phyloP scores from a whole-genome alignment of 208 protist species.

The Spongospora subterranea region DNA sequence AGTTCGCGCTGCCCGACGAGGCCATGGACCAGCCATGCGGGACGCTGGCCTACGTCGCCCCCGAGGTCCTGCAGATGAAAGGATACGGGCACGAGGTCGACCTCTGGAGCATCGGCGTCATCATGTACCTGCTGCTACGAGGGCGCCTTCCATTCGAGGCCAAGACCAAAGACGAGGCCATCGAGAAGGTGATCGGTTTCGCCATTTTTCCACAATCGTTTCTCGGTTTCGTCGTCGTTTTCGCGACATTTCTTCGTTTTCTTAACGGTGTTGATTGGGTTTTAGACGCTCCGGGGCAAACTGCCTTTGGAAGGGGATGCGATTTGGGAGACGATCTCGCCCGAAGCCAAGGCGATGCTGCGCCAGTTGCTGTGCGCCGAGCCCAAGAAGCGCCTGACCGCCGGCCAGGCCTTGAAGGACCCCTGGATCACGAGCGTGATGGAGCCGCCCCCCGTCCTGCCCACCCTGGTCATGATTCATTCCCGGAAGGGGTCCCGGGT shows the following conservation, averaged over 20 bases:
- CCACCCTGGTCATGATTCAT: too few species aligned
- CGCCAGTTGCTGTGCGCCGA: slow-evolving; percentile 41
- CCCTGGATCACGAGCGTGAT: slow-evolving; percentile 26
- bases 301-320: slow-evolving; percentile 41
- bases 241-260: not conserved
- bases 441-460: too few species aligned
- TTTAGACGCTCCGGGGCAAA: not conserved
- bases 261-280: not conserved
- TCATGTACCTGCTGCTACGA: slow-evolving; percentile 61
- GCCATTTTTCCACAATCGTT: not conserved
- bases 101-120: slow-evolving; percentile 62
- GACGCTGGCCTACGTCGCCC: slow-evolving; percentile 63
- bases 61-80: slow-evolving; percentile 58
- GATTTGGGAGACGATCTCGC: slow-evolving; percentile 48
- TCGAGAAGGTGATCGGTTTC: slow-evolving; percentile 22
- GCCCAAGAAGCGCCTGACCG: slow-evolving; percentile 56
- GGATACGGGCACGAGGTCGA: slow-evolving; percentile 60
- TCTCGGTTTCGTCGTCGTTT: not conserved
- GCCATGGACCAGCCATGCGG: slow-evolving; percentile 61
- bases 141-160: slow-evolving; percentile 57
- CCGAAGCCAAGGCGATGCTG: slow-evolving; percentile 51
- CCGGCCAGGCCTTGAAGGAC: slow-evolving; percentile 17
- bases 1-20: slow-evolving; percentile 60
- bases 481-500: too few species aligned
- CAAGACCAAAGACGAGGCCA: slow-evolving; percentile 53